Evolutionary conservation across 1,284 basidiomycete species (phyloP), one percentile per base, ranked within the genome.

Genomic region (Naganishia albida): DNA sequence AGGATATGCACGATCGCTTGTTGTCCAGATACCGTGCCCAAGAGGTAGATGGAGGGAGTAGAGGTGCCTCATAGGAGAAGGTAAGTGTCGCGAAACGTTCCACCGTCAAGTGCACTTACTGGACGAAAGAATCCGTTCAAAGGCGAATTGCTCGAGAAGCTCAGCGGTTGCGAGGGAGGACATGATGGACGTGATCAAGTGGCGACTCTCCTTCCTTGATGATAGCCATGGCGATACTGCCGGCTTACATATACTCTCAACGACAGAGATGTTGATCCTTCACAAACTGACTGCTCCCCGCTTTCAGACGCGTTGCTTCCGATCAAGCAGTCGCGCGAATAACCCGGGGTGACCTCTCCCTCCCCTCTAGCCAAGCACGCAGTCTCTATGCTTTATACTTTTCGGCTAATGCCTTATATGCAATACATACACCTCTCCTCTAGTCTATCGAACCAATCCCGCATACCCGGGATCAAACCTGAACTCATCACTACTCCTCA

Each of bases 1-100:
- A 87, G 85, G 39, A 88, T 74, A 42, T 85, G 84, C 16, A 89
- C 70, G 62, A 89, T 86, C 0, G 86, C 83, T 1, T 78, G 79
- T 15, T 74, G 66, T 18, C 70, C 64, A 4, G 71, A 72, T 1
- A 83, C 74, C 1, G 70, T 81, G 15, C 83, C 83, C 0, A 83
- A 80, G 16, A 84, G 74, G 68, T 76, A 82, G 50, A 83, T 74
- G 1, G 81, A 81, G 18, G 83, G 80, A 4, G 81, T 79, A 12
- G 78, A 67, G 60, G 66, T 64, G 18, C 38, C 59, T 48, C 44
- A 20, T 10, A 48, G 25, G n/a, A 16, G 16, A 53, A 49, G 25
- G 30, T 10, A 49, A 3, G 38, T 20, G 23, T 38, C 20, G 25
- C 50, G 68, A 18, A n/a, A 25, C 20, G 20, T 20, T 7, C 12